A percentile compares a stretch with the other conserved stretches of the same genome.
These are phyloP conservation scores for Arabidopsis suecica DNA, from an alignment of 345 rosid genomes.

Conservation along the genomic window DNA sequence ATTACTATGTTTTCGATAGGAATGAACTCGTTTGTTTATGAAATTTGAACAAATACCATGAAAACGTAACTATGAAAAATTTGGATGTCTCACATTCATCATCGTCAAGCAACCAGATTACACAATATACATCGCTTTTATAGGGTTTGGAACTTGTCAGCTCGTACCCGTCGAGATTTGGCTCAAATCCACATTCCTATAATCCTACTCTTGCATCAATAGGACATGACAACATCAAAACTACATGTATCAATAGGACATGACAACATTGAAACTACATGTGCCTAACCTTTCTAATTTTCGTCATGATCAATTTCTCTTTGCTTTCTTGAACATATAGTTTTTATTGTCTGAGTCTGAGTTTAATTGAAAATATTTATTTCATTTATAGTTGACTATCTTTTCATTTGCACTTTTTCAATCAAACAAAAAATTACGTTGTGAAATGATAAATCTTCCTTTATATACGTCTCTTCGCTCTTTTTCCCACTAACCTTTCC, in stretches of 20 bases:
- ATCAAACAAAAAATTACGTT: background rate
- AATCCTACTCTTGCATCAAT: background rate
- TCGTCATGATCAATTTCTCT: conserved; percentile 12
- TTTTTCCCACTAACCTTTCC: background rate
- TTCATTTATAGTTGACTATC: background rate
- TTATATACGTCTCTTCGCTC: background rate
- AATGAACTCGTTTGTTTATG: no score
- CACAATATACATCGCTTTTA: background rate
- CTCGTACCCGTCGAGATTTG: background rate
- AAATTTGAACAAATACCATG: no score
- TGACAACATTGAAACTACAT: conserved; percentile 8
- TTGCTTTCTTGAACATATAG: background rate
- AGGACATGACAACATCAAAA: background rate
- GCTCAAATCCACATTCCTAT: background rate
- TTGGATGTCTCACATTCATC: no score
- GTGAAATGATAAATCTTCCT: background rate
- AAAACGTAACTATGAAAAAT: no score
- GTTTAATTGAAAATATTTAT: no score
- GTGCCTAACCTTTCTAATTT: conserved; percentile 16
- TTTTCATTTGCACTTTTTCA: background rate
- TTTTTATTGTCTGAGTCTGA: background rate
- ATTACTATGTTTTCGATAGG: no score
- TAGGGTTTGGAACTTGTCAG: background rate
- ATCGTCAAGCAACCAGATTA: no score
- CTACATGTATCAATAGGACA: conserved; percentile 2